Evolutionary conservation across 1,284 basidiomycete genomes (phyloP).

Genomic region (Leccinum pseudoinsigne): DNA sequence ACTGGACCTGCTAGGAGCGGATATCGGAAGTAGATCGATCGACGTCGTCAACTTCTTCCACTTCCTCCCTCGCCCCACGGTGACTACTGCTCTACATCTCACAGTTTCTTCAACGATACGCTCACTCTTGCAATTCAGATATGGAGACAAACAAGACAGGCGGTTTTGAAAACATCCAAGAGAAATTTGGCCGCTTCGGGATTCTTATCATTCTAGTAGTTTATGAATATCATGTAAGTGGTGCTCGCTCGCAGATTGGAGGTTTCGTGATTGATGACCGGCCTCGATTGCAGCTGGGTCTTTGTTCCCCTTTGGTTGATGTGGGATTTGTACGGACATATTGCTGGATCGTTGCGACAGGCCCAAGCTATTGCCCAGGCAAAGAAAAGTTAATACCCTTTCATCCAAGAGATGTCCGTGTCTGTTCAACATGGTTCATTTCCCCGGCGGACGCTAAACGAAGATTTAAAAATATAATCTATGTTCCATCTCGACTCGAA

Average conservation of each 20-base stretch:
- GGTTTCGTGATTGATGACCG: slow-evolving; percentile 13
- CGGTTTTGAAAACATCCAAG: no score
- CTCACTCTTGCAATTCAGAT: no score
- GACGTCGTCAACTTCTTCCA: no score
- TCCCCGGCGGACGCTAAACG: neutral
- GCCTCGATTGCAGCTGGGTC: slow-evolving; percentile 62
- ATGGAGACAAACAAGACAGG: no score
- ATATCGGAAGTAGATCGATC: no score
- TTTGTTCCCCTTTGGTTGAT: slow-evolving; percentile 71
- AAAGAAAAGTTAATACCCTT: slow-evolving; percentile 36
- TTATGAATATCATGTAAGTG: slow-evolving; percentile 77
- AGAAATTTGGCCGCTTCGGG: no score
- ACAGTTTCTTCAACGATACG: no score
- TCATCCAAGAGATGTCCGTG: neutral
- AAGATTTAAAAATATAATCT: neutral
- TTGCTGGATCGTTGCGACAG: slow-evolving; percentile 56
- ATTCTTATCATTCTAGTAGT: slow-evolving; percentile 39
- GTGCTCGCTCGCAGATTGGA: neutral
- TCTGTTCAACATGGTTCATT: neutral
- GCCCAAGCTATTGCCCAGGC: slow-evolving; percentile 37
- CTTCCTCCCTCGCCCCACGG: no score
- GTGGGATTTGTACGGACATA: slow-evolving; percentile 72
- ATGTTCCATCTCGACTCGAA: neutral
- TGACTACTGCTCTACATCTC: no score
- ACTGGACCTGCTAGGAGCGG: no score